Conservation (phyloP, 1,284 basidiomycete species). For the Microbotryomycetes sp. region DNA sequence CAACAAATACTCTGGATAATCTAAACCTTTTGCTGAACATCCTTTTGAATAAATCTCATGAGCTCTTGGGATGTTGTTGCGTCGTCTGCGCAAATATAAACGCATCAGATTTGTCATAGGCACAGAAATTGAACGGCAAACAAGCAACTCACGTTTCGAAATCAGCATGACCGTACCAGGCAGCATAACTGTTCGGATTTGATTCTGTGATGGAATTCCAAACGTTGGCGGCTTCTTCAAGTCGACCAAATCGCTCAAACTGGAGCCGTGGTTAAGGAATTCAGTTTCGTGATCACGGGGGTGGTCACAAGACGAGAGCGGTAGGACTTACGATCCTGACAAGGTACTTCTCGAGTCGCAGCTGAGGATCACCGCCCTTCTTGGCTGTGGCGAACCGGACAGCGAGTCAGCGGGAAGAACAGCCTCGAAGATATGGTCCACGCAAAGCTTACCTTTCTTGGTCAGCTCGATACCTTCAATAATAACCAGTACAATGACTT, state of each 20-base stretch:
- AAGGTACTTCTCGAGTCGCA: constrained; percentile 74
- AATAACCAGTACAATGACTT: constrained; percentile 26
- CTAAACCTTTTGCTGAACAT: constrained; percentile 59
- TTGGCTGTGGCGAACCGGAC: constrained; percentile 4
- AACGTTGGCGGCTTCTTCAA: constrained; percentile 34
- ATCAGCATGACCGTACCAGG: constrained; percentile 39
- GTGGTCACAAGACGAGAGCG: not conserved
- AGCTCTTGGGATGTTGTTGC: constrained; percentile 50
- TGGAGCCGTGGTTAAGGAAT: too few relatives aligned
- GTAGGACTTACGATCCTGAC: constrained; percentile 58
- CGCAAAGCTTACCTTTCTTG: constrained; percentile 42
- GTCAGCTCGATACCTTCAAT: constrained; percentile 38
- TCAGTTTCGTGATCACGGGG: not conserved
- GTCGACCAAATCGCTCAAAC: constrained; percentile 37
- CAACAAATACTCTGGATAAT: constrained; percentile 89
- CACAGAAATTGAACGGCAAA: not conserved
- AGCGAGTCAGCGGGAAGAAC: not conserved
- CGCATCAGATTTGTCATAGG: too few relatives aligned
- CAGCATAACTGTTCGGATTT: constrained; percentile 22
- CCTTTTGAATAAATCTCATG: constrained; percentile 58
- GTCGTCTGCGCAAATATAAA: constrained; percentile 29
- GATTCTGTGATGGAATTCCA: constrained; percentile 36
- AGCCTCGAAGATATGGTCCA: not conserved
- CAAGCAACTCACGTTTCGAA: constrained; percentile 43
- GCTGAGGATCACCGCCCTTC: constrained; percentile 52